Base-by-base conservation (phyloP, 768 basidiomycete genomes). In the Boletus fagicola region DNA sequence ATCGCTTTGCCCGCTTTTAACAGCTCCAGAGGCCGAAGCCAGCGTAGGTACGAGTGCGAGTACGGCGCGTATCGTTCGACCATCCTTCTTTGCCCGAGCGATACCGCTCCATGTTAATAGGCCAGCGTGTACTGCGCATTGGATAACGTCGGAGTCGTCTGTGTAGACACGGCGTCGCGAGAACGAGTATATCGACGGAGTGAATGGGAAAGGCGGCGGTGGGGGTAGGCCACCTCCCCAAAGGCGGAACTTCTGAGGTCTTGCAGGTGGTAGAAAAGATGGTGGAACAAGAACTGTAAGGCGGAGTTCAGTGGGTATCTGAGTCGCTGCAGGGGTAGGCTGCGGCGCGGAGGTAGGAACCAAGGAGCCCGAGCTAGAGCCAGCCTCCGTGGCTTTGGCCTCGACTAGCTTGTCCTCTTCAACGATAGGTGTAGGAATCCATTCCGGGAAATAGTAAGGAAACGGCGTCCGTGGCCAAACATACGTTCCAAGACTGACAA, bases 61-160 rank as follows among this genome's bases (percentile, higher is more conserved):
- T 49, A 79, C 76, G 12, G 79, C 64, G 18, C 74, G 65, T 56
- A 80, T 64, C 49, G 81, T 78, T 51, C 68, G 65, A 28, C 73
- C 73, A 54, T 73, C 71, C 54, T 65, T 60, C 56, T 72, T 69
- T 54, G 79, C 80, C 28, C 68, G 66, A 36, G 68, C 51, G 39
- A 78, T 68, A n/a, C 65, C 70, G 51, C 72, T 76, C 79, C 79
- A 81, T 16, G 73, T 72, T 35, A 79, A 65, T 48, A 75, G 67
- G 8, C 88, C 88, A 0, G 86, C 77, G 62, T 90, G 88, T 46
- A 90, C 70, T 2, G 85, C 87, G 54, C 85, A 86, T 40, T 86
- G 65, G 65, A 88, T 83, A 50, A 89, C 65, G 62, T 89, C 86
- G 10, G 87, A 88, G 70, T 90, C 88, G 70, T 90, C 88, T 0